Evolutionary conservation across 2,329 filamentous ascomycete species (phyloP).

Genomic region (Hortaea werneckii): DNA sequence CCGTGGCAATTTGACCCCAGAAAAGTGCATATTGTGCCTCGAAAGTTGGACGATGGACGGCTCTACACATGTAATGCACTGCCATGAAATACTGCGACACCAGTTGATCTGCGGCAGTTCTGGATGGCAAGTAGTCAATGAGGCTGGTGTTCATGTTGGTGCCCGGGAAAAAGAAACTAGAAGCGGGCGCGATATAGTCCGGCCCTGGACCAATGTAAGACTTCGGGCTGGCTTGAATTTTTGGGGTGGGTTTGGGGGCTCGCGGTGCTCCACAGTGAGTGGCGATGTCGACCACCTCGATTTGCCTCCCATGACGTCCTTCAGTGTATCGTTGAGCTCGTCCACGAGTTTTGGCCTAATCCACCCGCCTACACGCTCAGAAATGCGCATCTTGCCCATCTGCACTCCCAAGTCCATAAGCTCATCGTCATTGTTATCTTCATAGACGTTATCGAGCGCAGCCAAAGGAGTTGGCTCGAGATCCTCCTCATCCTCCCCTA

Average conservation of each 20-base stretch:
- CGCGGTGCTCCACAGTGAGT: conserved; percentile 9
- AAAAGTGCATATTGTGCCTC: conserved; percentile 55
- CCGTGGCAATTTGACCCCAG: conserved; percentile 51
- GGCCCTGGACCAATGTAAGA: conserved; percentile 53
- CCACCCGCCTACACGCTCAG: conserved; percentile 63
- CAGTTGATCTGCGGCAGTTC: conserved; percentile 49
- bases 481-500: conserved; percentile 45
- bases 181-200: conserved; percentile 58
- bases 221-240: conserved; percentile 21
- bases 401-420: conserved; percentile 62
- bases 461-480: conserved; percentile 55
- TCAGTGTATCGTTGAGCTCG: conserved; percentile 43
- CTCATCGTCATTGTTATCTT: conserved; percentile 55
- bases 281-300: conserved; percentile 12
- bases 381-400: conserved; percentile 62
- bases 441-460: conserved; percentile 57
- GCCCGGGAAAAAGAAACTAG: conserved; percentile 55
- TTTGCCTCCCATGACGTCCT: conserved; percentile 20
- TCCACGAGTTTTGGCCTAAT: conserved; percentile 60
- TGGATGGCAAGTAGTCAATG: conserved; percentile 51
- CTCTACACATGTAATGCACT: conserved; percentile 59
- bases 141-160: conserved; percentile 40
- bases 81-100: conserved; percentile 57
- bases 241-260: conserved; percentile 6
- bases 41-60: conserved; percentile 58